A percentile compares a stretch with the other conserved stretches of the same genome.
phyloP scores from a whole-genome alignment of 192 early-diverging fungal genomes.

The Podila clonocystis region DNA sequence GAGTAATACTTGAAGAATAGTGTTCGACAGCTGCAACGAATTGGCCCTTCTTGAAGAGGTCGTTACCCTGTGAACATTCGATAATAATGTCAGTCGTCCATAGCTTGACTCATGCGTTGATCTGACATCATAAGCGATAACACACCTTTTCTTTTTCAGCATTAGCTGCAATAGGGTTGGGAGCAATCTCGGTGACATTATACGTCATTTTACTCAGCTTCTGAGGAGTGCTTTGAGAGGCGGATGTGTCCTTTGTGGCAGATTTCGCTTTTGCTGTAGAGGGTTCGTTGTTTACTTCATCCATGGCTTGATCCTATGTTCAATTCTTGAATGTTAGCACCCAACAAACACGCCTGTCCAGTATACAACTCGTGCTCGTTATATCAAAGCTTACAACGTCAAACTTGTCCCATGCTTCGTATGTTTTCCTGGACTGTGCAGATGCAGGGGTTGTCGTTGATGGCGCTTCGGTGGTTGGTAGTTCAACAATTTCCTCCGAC shows the following conservation, averaged over 20 bases:
- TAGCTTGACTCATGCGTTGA: background rate
- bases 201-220: background rate
- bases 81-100: background rate
- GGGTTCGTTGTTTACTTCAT: slow-evolving; percentile 1
- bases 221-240: background rate
- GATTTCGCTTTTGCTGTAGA: background rate
- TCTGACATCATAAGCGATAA: background rate
- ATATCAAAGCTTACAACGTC: slow-evolving; percentile 7
- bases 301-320: slow-evolving; percentile 9
- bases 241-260: background rate
- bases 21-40: slow-evolving; percentile 65
- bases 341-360: too few relatives aligned
- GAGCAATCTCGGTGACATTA: background rate
- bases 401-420: slow-evolving; percentile 31
- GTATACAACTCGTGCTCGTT: too few relatives aligned
- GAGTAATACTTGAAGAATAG: slow-evolving; percentile 72
- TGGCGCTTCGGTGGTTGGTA: background rate
- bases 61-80: slow-evolving; percentile 62
- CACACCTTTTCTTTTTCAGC: slow-evolving; percentile 39
- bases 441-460: background rate
- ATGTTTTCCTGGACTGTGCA: slow-evolving; percentile 8
- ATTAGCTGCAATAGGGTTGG: slow-evolving; percentile 10
- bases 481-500: slow-evolving; percentile 6
- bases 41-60: slow-evolving; percentile 63
- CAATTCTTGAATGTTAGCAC: too few relatives aligned